phyloP scores from a whole-genome alignment of 352 stramenopile species.

The Phytophthora tubulina region DNA sequence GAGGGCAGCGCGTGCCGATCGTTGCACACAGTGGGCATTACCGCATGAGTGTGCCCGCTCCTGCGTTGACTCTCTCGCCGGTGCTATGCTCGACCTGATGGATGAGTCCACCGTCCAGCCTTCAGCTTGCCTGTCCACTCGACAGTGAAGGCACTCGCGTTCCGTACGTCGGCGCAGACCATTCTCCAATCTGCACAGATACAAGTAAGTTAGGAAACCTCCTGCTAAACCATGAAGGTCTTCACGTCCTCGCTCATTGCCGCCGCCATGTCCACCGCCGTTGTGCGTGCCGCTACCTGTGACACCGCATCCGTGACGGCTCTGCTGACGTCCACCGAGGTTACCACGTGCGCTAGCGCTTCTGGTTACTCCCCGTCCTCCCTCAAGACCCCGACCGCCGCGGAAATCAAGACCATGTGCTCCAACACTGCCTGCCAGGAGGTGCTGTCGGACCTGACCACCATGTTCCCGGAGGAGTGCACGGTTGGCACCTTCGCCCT shows the following conservation, averaged over 20 bases:
- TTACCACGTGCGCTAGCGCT: slow-evolving; percentile 34
- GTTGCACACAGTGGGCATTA: slow-evolving; percentile 17
- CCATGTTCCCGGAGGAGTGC: slow-evolving; percentile 46
- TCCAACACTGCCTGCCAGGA: slow-evolving; percentile 38
- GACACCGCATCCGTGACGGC: slow-evolving; percentile 34
- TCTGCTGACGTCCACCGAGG: slow-evolving; percentile 23
- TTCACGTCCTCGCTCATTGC: slow-evolving; percentile 28
- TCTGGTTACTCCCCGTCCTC: slow-evolving; percentile 47
- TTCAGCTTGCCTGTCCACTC: slow-evolving; percentile 29
- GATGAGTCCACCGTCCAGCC: slow-evolving; percentile 22
- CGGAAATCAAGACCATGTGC: slow-evolving; percentile 41
- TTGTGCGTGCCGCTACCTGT: slow-evolving; percentile 37
- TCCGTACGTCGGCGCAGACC: slow-evolving; percentile 13
- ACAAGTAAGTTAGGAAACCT: slow-evolving; percentile 5
- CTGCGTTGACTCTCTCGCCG: slow-evolving; percentile 18
- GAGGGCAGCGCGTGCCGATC: background rate
- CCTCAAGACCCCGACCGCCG: slow-evolving; percentile 30
- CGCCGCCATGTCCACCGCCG: slow-evolving; percentile 26
- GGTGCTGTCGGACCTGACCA: slow-evolving; percentile 37
- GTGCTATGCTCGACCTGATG: slow-evolving; percentile 23
- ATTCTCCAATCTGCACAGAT: slow-evolving; percentile 42
- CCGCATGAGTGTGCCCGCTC: slow-evolving; percentile 20
- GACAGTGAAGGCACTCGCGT: slow-evolving; percentile 2
- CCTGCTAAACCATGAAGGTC: slow-evolving; percentile 41
- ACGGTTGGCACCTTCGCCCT: slow-evolving; percentile 42